Evolutionary conservation across 106 monocot species (phyloP).

Genomic region (Dioscorea dumetorum): DNA sequence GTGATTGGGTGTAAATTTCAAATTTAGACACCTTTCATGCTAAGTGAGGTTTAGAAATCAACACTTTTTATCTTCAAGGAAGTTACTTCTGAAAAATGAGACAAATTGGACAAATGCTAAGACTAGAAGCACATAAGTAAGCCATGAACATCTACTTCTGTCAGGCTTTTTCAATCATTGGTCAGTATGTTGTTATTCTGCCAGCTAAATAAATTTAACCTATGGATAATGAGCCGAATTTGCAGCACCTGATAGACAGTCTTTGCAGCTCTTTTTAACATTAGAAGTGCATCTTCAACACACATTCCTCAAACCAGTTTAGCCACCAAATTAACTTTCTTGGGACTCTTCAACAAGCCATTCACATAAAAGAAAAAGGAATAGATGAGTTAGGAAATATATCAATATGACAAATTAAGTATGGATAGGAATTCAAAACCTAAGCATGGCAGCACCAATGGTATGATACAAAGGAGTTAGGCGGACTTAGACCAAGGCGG

Average conservation of each 20-base stretch:
- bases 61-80: background rate
- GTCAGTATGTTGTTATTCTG: background rate
- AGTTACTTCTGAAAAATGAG: background rate
- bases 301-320: conserved; percentile 85
- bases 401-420: no score
- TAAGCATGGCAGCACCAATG: no score
- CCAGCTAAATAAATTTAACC: background rate
- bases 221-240: background rate
- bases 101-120: no score
- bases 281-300: conserved; percentile 95
- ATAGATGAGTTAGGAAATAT: no score
- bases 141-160: no score
- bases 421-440: no score
- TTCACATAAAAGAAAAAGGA: background rate
- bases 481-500: no score
- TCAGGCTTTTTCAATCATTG: background rate
- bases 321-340: conserved; percentile 94
- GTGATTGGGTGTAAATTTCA: no score
- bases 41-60: no score
- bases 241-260: conserved; percentile 78
- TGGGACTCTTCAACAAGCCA: conserved; percentile 63
- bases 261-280: conserved; percentile 95
- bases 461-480: no score
- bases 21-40: no score
- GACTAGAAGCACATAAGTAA: no score